Evolutionary conservation across 1,139 yeast species (phyloP), one percentile per base, ranked within the genome.

Genomic region (Suhomyces guaymorum): DNA sequence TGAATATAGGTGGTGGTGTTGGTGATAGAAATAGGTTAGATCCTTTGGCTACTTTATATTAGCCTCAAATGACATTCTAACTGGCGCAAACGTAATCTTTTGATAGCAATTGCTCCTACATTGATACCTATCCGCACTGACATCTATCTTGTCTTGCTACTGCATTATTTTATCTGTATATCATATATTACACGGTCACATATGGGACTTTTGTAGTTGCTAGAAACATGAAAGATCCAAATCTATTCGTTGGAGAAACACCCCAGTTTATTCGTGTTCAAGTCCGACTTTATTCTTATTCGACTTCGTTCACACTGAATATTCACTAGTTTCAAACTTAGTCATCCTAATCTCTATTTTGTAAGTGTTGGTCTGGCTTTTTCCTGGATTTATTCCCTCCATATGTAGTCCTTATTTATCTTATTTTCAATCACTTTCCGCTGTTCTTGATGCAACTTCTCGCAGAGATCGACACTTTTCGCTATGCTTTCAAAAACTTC

Each of bases 341-440:
- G n/a, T n/a, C n/a, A n/a, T n/a, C n/a, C n/a, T n/a, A n/a, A n/a
- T n/a, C n/a, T n/a, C n/a, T n/a, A n/a, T n/a, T n/a, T n/a, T n/a
- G n/a, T n/a, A n/a, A n/a, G n/a, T n/a, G n/a, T n/a, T n/a, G n/a
- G n/a, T n/a, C n/a, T n/a, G n/a, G n/a, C n/a, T n/a, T n/a, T n/a
- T n/a, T n/a, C n/a, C n/a, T n/a, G 19, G 10, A 5, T 25, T n/a
- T 26, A 33, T 26, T 26, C 30, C 44, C 63, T 71, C 89, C 89
- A 83, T 13, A 77, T 58, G 47, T 74, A 80, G 48, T 82, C 87
- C 15, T 54, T 52, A 15, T 63, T 61, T 5, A 84, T 60, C 48
- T 77, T 78, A 3, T 63, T 52, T 26, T 67, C 66, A 7, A 86
- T 60, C 3, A 64, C 53, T 26, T 63, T 57, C 46, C 88, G 71